phyloP scores from a whole-genome alignment of 345 rosid species.

The Citrus unshiu region DNA sequence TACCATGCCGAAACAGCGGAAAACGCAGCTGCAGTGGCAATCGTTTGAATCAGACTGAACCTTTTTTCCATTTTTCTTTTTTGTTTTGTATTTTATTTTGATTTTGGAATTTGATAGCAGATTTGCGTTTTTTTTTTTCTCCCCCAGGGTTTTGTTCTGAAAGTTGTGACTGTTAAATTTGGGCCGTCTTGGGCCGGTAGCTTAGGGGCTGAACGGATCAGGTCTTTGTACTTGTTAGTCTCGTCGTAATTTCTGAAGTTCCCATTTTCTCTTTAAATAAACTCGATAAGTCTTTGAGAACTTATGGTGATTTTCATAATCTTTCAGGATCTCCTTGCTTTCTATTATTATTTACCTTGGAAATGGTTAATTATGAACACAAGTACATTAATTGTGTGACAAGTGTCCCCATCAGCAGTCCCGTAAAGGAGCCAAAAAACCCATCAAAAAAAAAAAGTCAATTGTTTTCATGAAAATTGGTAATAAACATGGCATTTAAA shows the following conservation, averaged over 20 bases:
- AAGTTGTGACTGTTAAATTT: neutral
- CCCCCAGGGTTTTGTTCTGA: neutral
- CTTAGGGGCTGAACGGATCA: neutral
- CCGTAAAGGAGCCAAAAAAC: neutral
- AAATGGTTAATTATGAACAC: neutral
- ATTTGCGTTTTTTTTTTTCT: neutral
- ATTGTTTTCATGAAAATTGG: neutral
- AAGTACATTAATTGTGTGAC: neutral
- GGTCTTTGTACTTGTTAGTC: neutral
- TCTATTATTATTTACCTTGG: too few species aligned
- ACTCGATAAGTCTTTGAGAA: too few species aligned
- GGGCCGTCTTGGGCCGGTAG: neutral
- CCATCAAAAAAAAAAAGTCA: neutral
- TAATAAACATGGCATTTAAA: neutral
- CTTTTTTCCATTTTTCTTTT: conserved; percentile 45
- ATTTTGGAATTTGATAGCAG: neutral
- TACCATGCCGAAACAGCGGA: conserved; percentile 81
- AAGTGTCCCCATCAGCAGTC: neutral
- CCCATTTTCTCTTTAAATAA: too few species aligned
- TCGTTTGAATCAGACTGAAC: conserved; percentile 68
- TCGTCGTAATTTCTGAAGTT: too few species aligned
- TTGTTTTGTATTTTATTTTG: neutral
- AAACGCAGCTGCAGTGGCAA: conserved; percentile 84
- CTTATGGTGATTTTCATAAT: too few species aligned
- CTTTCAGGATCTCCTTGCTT: too few species aligned